Evolutionary conservation across 139 green algal genomes (phyloP).

Genomic region (Pseudopediastrum boryanum): DNA sequence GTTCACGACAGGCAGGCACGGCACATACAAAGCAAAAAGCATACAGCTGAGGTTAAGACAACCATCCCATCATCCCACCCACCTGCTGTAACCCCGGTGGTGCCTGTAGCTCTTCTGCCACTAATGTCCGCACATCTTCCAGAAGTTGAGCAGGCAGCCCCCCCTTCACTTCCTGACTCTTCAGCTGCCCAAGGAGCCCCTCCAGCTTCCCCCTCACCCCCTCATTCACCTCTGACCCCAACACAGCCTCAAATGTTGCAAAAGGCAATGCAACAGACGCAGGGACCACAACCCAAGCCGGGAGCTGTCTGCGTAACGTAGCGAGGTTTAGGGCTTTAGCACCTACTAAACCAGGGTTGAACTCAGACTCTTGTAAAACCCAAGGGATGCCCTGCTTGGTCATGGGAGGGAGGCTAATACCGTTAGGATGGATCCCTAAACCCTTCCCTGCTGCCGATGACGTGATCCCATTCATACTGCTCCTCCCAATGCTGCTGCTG

Average conservation of each 20-base stretch:
- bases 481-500: constrained; percentile 14
- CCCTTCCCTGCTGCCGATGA: neutral
- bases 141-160: constrained; percentile 11
- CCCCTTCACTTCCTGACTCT: constrained; percentile 3
- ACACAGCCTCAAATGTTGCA: constrained; percentile 81
- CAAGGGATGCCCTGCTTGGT: constrained; percentile 16
- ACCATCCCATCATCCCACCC: neutral
- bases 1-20: too few relatives aligned
- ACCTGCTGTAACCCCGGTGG: neutral
- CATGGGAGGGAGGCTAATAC: too few relatives aligned
- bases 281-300: constrained; percentile 5
- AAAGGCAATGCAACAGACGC: constrained; percentile 78
- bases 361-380: constrained; percentile 62
- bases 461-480: neutral
- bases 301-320: constrained; percentile 40
- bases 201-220: constrained; percentile 45
- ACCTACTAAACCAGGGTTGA: constrained; percentile 68
- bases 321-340: constrained; percentile 81
- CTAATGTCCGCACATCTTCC: constrained; percentile 17
- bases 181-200: constrained; percentile 37
- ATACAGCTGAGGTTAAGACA: too few relatives aligned
- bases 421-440: too few relatives aligned
- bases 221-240: constrained; percentile 61
- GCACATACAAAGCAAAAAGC: too few relatives aligned
- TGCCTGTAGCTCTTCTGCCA: neutral